Base-by-base conservation (phyloP, 371 early-diverging fungal genomes). In the Capillidium rhysosporum region DNA sequence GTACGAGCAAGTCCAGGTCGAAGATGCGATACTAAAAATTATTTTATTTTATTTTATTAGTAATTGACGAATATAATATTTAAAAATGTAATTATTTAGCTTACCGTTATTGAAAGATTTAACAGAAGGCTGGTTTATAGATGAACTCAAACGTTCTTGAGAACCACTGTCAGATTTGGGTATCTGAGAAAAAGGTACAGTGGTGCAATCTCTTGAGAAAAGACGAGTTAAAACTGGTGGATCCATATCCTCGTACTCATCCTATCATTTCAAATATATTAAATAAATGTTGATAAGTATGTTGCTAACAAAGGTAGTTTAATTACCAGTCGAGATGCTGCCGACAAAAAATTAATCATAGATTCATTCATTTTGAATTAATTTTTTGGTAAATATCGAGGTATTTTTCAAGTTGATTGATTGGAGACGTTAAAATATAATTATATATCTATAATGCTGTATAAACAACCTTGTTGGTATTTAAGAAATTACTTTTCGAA, bases 341-440 rank as follows among this genome's bases (percentile, higher is more conserved):
- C 51, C 9, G 29, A 16, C 40, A 51, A 38, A 38, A 51, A 51
- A 23, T 39, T 51, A 10, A 51, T 30, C 51, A 51, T 51, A 38
- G 51, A 51, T n/a, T n/a, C 18, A 38, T 51, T 51, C 51, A 51
- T 51, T 10, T 29, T 30, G 51, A 34, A 51, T 48, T 34, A 34
- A 12, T 4, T 4, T 34, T 34, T n/a, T n/a, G n/a, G 34, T 34
- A 34, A 34, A 34, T 34, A 34, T 34, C 34, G 34, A 12, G 12
- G 12, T 7, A 7, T 34, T 34, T 7, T 34, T 34, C 34, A 12
- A 34, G 34, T 34, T 34, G 34, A 12, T 34, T 34, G 34, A 4
- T 34, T 4, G n/a, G n/a, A 12, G 34, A 12, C 34, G 34, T 34
- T 34, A 12, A 34, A 34, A 34, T 34, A 34, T 34, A 7, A 34